Evolutionary conservation across 306 rosid species (phyloP).

Genomic region (Prunus persica): Prunus_persica_NCBIv2 NC_034010.1:25619501-25620000

Average conservation of each 20-base stretch:
- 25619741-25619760: background rate
- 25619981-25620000: slow-evolving; percentile 11
- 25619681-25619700: slow-evolving; percentile 74
- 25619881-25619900: slow-evolving; percentile 84
- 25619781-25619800: slow-evolving; percentile 49
- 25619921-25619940: slow-evolving; percentile 75
- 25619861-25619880: slow-evolving; percentile 91
- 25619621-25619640: slow-evolving; percentile 64
- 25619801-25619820: slow-evolving; percentile 99
- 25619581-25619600: slow-evolving; percentile 70
- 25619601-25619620: slow-evolving; percentile 60
- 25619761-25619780: background rate
- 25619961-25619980: background rate
- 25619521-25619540: slow-evolving; percentile 84
- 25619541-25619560: slow-evolving; percentile 83
- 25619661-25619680: slow-evolving; percentile 95
- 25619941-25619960: background rate
- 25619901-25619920: slow-evolving; percentile 75
- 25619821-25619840: slow-evolving; percentile 79
- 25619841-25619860: slow-evolving; percentile 74
- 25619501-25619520: slow-evolving; percentile 77
- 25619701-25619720: slow-evolving; percentile 49
- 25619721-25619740: background rate
- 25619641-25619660: slow-evolving; percentile 53
- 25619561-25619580: slow-evolving; percentile 71